Percentiles rank a stretch among this genome's conserved stretches.
Conservation (phyloP, 2,329 filamentous ascomycete species). For the Mariannaea elegans region DNA sequence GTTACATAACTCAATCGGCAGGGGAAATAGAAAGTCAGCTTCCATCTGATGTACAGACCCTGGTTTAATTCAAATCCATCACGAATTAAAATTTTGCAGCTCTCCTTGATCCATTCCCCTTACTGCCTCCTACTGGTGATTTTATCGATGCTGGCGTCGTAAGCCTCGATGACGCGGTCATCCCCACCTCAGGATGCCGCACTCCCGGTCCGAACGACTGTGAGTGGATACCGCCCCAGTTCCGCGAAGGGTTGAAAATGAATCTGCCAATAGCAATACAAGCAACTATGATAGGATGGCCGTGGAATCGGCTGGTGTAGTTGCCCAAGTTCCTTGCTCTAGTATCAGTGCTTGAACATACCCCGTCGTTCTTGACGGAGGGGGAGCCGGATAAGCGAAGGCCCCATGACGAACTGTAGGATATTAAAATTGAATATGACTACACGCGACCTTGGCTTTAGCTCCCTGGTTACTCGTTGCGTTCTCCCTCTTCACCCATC, state of each 20-base stretch:
- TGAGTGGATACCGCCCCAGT: conserved; percentile 1
- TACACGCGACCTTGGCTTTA: too few species aligned
- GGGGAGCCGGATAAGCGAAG: too few species aligned
- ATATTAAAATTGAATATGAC: too few species aligned
- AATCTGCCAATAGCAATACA: background rate
- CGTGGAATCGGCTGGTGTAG: background rate
- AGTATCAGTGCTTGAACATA: too few species aligned
- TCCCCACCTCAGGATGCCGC: conserved; percentile 17
- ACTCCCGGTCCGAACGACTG: conserved; percentile 2
- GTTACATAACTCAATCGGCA: too few species aligned
- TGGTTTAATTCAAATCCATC: too few species aligned
- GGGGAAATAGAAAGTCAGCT: too few species aligned
- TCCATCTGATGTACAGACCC: too few species aligned
- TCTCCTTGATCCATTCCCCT: background rate
- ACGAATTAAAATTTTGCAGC: background rate
- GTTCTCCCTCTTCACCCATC: background rate
- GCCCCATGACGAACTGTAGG: too few species aligned
- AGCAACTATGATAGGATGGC: background rate
- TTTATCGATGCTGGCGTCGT: conserved; percentile 10
- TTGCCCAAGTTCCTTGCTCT: too few species aligned
- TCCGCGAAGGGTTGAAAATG: background rate
- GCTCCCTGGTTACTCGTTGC: background rate
- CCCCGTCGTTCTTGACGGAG: too few species aligned
- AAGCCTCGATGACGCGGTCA: conserved; percentile 22
- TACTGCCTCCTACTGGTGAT: background rate